Conservation (phyloP, 345 rosid species). For the Microcos paniculata region DNA sequence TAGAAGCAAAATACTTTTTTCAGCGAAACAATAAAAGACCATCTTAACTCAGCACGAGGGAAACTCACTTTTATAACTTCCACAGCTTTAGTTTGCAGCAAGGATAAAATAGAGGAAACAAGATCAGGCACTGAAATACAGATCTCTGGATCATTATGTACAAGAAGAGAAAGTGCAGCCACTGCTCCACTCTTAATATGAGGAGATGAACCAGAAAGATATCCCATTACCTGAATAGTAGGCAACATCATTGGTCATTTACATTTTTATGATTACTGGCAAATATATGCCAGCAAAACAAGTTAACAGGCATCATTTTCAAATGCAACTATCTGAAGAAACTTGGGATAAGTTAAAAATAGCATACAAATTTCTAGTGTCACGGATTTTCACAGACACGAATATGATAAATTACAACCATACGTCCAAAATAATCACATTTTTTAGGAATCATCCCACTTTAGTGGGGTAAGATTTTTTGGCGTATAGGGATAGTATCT, state of each 20-base stretch:
- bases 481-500: background rate
- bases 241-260: slow-evolving; percentile 10
- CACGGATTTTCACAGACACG: background rate
- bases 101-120: slow-evolving; percentile 69
- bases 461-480: background rate
- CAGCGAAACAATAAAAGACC: background rate
- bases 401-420: background rate
- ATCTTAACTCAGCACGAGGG: background rate
- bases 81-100: slow-evolving; percentile 75
- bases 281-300: background rate
- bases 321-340: background rate
- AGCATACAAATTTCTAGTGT: background rate
- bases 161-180: slow-evolving; percentile 78
- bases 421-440: background rate
- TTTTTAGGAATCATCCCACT: background rate
- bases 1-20: background rate
- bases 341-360: background rate
- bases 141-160: slow-evolving; percentile 62
- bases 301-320: background rate
- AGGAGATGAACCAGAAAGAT: slow-evolving; percentile 88
- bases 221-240: slow-evolving; percentile 71
- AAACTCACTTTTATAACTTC: slow-evolving; percentile 78
- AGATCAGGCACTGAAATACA: slow-evolving; percentile 62
- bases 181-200: slow-evolving; percentile 95
- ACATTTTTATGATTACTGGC: background rate